Evolutionary conservation across 164 flowering plant genomes (phyloP).

Genomic region (Saururus chinensis): DNA sequence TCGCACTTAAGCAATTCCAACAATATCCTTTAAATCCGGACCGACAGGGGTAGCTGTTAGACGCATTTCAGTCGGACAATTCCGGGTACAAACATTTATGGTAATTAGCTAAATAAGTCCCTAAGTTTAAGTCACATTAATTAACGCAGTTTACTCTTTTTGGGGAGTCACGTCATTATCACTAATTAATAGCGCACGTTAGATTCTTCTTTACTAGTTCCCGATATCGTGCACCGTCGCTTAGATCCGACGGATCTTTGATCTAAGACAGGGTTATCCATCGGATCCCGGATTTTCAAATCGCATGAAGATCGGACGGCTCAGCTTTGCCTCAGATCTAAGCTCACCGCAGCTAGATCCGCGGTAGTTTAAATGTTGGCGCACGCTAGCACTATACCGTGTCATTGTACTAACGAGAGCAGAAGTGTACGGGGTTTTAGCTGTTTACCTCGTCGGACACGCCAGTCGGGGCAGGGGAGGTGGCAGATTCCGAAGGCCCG

Average conservation of each 20-base stretch:
- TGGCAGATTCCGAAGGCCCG: constrained; percentile 12
- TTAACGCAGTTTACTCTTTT: background rate
- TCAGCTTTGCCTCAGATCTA: background rate
- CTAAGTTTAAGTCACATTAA: too few relatives aligned
- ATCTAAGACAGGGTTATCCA: too few relatives aligned
- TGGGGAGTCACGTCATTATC: background rate
- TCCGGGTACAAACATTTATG: too few relatives aligned
- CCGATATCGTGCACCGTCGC: background rate
- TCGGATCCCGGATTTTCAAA: background rate
- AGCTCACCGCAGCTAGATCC: background rate
- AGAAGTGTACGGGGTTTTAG: background rate
- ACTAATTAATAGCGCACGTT: background rate
- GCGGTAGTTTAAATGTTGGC: background rate
- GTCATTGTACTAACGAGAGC: background rate
- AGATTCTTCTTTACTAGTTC: background rate
- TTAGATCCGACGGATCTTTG: background rate
- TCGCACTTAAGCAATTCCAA: too few relatives aligned
- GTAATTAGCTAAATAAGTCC: too few relatives aligned
- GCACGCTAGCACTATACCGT: too few relatives aligned
- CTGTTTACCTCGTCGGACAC: constrained; percentile 20
- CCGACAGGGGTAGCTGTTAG: too few relatives aligned
- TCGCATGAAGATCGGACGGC: background rate
- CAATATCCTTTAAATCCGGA: too few relatives aligned
- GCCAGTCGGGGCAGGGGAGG: constrained; percentile 21
- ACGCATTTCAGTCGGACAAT: too few relatives aligned